Conservation (phyloP, 495 filamentous ascomycete species). For the Cercophora sp. region DNA sequence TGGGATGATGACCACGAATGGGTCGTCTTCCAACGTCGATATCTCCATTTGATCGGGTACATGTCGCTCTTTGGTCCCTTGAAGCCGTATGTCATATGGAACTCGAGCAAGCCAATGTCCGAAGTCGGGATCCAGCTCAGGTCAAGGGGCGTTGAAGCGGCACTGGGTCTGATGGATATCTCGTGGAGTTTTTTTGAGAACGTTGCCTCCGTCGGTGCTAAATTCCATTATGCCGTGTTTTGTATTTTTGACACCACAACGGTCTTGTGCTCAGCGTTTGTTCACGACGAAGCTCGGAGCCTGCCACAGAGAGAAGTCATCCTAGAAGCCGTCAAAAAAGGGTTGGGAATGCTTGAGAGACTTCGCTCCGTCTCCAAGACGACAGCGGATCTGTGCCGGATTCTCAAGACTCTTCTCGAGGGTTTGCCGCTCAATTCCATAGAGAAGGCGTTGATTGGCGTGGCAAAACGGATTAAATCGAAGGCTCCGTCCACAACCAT, state of each 20-base stretch:
- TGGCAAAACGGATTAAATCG: constrained; percentile 18
- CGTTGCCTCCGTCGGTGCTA: constrained; percentile 41
- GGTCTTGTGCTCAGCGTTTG: constrained; percentile 47
- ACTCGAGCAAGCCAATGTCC: constrained; percentile 24
- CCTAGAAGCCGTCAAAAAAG: constrained; percentile 35
- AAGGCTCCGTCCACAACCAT: too few species aligned
- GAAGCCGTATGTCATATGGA: constrained; percentile 41
- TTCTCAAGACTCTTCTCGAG: constrained; percentile 23
- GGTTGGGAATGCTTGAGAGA: constrained; percentile 36
- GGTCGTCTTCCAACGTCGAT: constrained; percentile 45
- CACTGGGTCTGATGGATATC: constrained; percentile 38
- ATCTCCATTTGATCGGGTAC: constrained; percentile 45
- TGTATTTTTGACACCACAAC: constrained; percentile 50
- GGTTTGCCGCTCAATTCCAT: constrained; percentile 22
- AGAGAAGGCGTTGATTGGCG: constrained; percentile 22
- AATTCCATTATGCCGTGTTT: constrained; percentile 52
- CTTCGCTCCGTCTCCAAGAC: constrained; percentile 27
- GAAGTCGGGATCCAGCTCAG: constrained; percentile 28
- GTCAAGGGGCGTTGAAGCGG: constrained; percentile 36
- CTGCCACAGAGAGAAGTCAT: constrained; percentile 42
- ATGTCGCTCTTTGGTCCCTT: constrained; percentile 44
- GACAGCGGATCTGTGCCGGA: constrained; percentile 23
- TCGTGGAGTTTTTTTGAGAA: constrained; percentile 40
- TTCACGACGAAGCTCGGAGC: constrained; percentile 41
- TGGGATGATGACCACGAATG: constrained; percentile 42